Conservation (phyloP, 306 rosid species). For the Vigna trinervia region DNA sequence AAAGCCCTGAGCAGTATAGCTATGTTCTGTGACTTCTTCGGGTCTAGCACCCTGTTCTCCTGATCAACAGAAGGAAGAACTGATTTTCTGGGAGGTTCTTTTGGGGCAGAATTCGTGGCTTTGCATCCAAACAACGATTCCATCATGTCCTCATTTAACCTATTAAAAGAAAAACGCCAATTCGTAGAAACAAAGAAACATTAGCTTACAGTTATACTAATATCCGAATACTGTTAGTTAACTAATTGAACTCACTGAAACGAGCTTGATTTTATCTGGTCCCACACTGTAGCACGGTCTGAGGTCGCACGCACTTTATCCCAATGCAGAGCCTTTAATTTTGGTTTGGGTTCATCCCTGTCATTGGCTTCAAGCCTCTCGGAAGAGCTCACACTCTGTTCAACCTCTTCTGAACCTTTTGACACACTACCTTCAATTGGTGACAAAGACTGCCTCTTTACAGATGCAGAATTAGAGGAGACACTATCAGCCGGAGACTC, state of each 20-base stretch:
- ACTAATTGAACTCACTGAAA: slow-evolving; percentile 73
- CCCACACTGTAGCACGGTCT: slow-evolving; percentile 97
- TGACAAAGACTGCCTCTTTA: slow-evolving; percentile 47
- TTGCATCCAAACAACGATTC: slow-evolving; percentile 90
- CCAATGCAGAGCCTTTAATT: slow-evolving; percentile 93
- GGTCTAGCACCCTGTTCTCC: slow-evolving; percentile 88
- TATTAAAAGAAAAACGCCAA: slow-evolving; percentile 36
- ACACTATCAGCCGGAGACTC: slow-evolving; percentile 44
- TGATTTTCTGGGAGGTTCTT: slow-evolving; percentile 69
- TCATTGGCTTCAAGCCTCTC: slow-evolving; percentile 72
- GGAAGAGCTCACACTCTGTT: slow-evolving; percentile 47
- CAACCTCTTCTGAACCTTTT: slow-evolving; percentile 44
- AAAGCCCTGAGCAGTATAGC: slow-evolving; percentile 93
- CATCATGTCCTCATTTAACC: slow-evolving; percentile 99
- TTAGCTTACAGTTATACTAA: slow-evolving; percentile 10
- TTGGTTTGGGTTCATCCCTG: slow-evolving; percentile 75
- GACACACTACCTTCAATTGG: slow-evolving; percentile 48
- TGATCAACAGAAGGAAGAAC: slow-evolving; percentile 73
- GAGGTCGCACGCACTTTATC: slow-evolving; percentile 98
- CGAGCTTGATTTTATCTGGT: slow-evolving; percentile 94
- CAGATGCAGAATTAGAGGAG: slow-evolving; percentile 41
- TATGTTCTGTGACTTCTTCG: slow-evolving; percentile 96
- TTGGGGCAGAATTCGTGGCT: slow-evolving; percentile 56
- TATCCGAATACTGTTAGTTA: not conserved
- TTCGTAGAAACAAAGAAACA: slow-evolving; percentile 34